Percentiles rank a stretch among this genome's conserved stretches.
Conservation (phyloP, 805 yeast species). For the Myxozyma neotropica region DNA sequence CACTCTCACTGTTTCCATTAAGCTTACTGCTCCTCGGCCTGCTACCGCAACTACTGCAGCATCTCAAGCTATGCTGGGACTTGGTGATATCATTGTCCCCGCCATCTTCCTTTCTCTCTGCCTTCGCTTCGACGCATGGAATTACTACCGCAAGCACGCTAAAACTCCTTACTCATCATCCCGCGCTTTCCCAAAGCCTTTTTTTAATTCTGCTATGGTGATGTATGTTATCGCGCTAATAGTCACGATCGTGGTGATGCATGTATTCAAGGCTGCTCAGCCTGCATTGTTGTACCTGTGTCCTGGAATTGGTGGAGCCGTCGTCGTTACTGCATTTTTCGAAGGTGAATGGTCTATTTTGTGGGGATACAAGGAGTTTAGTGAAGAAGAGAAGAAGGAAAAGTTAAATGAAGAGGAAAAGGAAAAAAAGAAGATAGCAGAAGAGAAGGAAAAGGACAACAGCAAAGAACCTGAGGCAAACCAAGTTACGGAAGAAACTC, state of each 20-base stretch:
- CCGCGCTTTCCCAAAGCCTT: constrained; percentile 47
- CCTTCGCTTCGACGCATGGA: constrained; percentile 56
- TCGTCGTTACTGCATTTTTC: constrained; percentile 11
- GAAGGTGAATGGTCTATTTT: constrained; percentile 18
- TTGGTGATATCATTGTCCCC: constrained; percentile 69
- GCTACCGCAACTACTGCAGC: constrained; percentile 15
- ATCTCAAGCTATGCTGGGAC: constrained; percentile 50
- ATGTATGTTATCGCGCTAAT: constrained; percentile 54
- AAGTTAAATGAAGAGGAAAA: constrained; percentile 37
- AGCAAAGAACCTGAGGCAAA: background rate
- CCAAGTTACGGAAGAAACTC: background rate
- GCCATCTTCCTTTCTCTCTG: constrained; percentile 57
- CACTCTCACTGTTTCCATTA: constrained; percentile 56
- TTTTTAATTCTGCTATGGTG: constrained; percentile 51
- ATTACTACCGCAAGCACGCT: constrained; percentile 43
- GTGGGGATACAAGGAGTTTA: constrained; percentile 29
- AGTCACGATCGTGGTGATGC: constrained; percentile 48
- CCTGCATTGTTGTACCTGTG: constrained; percentile 70
- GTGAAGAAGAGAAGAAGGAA: constrained; percentile 20
- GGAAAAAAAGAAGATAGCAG: background rate
- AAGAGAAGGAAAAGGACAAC: background rate
- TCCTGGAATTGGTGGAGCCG: constrained; percentile 45
- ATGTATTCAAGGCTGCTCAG: constrained; percentile 53
- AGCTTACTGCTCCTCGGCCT: constrained; percentile 50
- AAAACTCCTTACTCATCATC: constrained; percentile 37